Conservation (phyloP, 2,329 filamentous ascomycete genomes). For the Ceratocystis destructans region DNA sequence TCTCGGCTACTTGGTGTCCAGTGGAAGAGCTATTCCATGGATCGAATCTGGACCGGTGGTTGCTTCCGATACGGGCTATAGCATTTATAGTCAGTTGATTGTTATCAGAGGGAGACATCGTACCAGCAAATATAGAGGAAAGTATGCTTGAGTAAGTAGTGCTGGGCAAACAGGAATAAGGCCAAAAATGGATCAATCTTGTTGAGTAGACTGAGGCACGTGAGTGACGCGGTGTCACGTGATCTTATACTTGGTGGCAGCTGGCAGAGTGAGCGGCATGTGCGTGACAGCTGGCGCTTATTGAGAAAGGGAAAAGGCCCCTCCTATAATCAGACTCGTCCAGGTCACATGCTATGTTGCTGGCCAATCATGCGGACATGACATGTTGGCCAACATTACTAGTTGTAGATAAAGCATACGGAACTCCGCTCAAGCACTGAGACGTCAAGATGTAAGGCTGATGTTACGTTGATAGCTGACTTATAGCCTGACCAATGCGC, state of each 20-base stretch:
- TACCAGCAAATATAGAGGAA: neutral
- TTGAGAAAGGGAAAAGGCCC: neutral
- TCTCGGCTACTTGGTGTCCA: conserved; percentile 67
- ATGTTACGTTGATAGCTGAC: no score
- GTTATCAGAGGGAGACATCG: conserved; percentile 7
- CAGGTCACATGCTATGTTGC: no score
- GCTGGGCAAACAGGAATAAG: neutral
- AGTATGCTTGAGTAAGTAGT: neutral
- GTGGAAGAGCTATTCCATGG: conserved; percentile 61
- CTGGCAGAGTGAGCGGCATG: accelerated
- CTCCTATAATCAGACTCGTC: neutral
- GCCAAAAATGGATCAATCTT: no score
- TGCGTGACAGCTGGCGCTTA: neutral
- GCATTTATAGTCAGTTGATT: conserved; percentile 12
- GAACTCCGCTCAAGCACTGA: no score
- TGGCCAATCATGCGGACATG: no score
- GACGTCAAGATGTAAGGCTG: no score
- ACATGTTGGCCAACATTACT: no score
- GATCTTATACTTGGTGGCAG: neutral
- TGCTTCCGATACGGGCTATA: conserved; percentile 27
- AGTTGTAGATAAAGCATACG: no score
- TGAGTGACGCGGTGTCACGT: conserved; percentile 20
- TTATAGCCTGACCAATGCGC: no score
- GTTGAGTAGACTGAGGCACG: conserved; percentile 17
- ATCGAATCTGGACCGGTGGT: conserved; percentile 42